A percentile compares a stretch with the other conserved stretches of the same genome.
Conservation (phyloP, 2,329 filamentous ascomycete species). For the Penicillium janthinellum region DNA sequence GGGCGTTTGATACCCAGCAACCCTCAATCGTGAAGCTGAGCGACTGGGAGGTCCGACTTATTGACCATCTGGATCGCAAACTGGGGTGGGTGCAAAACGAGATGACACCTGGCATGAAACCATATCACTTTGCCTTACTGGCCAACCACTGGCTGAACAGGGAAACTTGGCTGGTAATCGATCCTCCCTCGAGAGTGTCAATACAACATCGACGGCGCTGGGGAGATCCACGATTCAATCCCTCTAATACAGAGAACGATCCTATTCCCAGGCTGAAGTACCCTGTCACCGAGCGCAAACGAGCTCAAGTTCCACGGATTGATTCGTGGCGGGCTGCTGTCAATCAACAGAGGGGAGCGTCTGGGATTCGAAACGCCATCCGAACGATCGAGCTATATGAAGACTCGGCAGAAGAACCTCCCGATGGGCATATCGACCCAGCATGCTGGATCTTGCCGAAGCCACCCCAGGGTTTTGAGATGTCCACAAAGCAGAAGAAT, state of each 20-base stretch:
- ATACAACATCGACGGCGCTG: slow-evolving; percentile 32
- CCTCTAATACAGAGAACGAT: slow-evolving; percentile 29
- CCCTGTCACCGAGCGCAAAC: slow-evolving; percentile 19
- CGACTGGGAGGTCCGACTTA: slow-evolving; percentile 40
- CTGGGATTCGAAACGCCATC: slow-evolving; percentile 33
- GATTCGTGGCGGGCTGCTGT: slow-evolving; percentile 45
- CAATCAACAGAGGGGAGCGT: slow-evolving; percentile 36
- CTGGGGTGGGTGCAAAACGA: slow-evolving; percentile 43
- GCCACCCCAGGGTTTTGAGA: slow-evolving; percentile 42
- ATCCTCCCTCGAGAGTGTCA: slow-evolving; percentile 41
- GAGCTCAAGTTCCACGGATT: slow-evolving; percentile 33
- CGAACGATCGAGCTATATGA: slow-evolving; percentile 37
- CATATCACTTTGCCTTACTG: slow-evolving; percentile 43
- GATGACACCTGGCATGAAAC: slow-evolving; percentile 41
- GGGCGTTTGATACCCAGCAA: not conserved
- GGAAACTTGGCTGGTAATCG: slow-evolving; percentile 43
- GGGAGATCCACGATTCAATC: slow-evolving; percentile 42
- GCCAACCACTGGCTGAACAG: slow-evolving; percentile 48
- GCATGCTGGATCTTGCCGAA: slow-evolving; percentile 44
- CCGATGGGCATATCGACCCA: slow-evolving; percentile 43
- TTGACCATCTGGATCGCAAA: slow-evolving; percentile 39
- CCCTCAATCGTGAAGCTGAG: slow-evolving; percentile 23
- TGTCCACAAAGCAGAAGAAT: slow-evolving; percentile 39
- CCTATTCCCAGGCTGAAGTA: slow-evolving; percentile 32
- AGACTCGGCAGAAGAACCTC: slow-evolving; percentile 41